Evolutionary conservation across 345 rosid species (phyloP).

Genomic region (Populus euphratica): DNA sequence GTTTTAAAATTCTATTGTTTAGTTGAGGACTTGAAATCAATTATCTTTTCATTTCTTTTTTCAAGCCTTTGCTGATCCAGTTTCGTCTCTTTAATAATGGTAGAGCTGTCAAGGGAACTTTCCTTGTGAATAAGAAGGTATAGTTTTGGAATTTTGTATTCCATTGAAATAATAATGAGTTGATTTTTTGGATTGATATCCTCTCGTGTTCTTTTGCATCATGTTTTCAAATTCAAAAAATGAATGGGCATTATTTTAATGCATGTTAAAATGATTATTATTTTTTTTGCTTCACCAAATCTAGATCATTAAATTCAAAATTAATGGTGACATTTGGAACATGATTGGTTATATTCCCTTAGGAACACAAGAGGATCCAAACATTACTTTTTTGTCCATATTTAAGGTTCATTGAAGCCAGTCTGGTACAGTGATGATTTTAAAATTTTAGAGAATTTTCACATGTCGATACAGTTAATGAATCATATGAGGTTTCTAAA

Average conservation of each 20-base stretch:
- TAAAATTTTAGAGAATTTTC: background rate
- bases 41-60: constrained; percentile 9
- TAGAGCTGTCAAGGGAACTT: constrained; percentile 69
- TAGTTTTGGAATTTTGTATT: constrained; percentile 6
- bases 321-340: too few species aligned
- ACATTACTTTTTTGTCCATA: too few species aligned
- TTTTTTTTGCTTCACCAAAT: too few species aligned
- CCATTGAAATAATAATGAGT: background rate
- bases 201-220: background rate
- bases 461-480: background rate
- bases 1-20: background rate
- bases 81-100: constrained; percentile 70
- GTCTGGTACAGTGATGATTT: background rate
- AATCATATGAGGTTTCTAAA: background rate
- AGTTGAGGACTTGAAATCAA: background rate
- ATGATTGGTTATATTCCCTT: too few species aligned
- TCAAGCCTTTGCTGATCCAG: constrained; percentile 77
- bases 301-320: too few species aligned
- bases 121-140: constrained; percentile 76
- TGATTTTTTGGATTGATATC: background rate
- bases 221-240: background rate
- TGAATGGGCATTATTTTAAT: too few species aligned
- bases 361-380: too few species aligned
- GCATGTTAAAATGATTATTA: too few species aligned
- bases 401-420: too few species aligned